Conservation (phyloP, 768 basidiomycete species). For the Rhodotorula babjevae region DNA sequence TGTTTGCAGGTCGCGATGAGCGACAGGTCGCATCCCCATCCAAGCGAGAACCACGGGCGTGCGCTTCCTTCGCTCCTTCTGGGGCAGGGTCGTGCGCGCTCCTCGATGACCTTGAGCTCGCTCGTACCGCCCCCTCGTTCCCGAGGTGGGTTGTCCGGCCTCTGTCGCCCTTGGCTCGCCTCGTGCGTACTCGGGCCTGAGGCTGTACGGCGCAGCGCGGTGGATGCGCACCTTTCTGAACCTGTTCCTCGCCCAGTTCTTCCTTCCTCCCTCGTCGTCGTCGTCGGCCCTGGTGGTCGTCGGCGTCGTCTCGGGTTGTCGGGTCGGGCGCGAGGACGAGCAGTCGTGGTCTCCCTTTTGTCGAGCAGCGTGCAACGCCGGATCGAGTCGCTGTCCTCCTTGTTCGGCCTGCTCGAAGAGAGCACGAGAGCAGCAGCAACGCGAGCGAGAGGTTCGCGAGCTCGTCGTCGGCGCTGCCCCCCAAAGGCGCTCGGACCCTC, state of each 20-base stretch:
- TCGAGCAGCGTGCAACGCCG: background rate
- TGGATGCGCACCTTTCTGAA: slow-evolving; percentile 33
- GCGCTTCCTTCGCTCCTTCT: background rate
- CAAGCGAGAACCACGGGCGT: slow-evolving; percentile 16
- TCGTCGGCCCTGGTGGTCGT: background rate
- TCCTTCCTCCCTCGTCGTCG: background rate
- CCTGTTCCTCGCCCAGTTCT: slow-evolving; percentile 3
- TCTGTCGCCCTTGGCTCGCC: background rate
- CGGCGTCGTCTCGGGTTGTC: background rate
- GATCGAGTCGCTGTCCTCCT: background rate
- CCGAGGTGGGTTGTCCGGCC: slow-evolving; percentile 19
- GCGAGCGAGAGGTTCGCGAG: no score
- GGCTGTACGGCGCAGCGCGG: slow-evolving; percentile 33
- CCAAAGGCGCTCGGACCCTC: no score
- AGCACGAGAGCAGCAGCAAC: no score
- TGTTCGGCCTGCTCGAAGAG: background rate
- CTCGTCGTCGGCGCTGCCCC: no score
- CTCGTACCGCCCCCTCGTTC: slow-evolving; percentile 24
- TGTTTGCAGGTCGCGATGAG: slow-evolving; percentile 18
- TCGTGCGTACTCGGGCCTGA: background rate
- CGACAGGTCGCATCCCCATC: slow-evolving; percentile 22
- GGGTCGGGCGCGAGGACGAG: background rate
- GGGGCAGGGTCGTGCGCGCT: background rate
- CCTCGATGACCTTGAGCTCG: slow-evolving; percentile 30
- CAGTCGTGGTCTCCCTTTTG: background rate